Conservation (phyloP, 805 yeast genomes). For the Wickerhamomyces strasburgensis region DNA sequence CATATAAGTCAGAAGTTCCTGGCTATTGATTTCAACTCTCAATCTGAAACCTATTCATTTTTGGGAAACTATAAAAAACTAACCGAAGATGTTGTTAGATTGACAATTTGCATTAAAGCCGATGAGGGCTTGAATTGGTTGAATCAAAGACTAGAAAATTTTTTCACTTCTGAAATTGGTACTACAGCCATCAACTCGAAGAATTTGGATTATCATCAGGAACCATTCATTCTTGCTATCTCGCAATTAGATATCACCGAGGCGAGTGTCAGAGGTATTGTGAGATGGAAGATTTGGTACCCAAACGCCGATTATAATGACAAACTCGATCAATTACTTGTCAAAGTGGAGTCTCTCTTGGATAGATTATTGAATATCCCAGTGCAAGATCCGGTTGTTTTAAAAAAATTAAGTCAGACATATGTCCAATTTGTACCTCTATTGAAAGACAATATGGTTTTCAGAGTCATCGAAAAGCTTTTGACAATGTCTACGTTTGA, state of each 20-base stretch:
- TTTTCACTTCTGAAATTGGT: conserved; percentile 70
- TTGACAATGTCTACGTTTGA: conserved; percentile 80
- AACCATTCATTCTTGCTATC: conserved; percentile 70
- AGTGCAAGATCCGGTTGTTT: conserved; percentile 71
- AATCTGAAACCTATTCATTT: conserved; percentile 73
- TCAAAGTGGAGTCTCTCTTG: conserved; percentile 63
- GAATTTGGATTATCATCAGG: conserved; percentile 50
- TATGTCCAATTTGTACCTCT: conserved; percentile 92
- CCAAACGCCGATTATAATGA: conserved; percentile 47
- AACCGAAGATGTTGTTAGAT: conserved; percentile 85
- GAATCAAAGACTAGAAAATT: conserved; percentile 62
- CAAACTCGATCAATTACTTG: conserved; percentile 45
- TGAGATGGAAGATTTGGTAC: conserved; percentile 95
- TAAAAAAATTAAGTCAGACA: conserved; percentile 84
- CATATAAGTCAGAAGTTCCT: conserved; percentile 60
- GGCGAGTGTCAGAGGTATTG: conserved; percentile 84
- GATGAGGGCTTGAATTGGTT: conserved; percentile 80
- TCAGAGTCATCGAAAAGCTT: conserved; percentile 79
- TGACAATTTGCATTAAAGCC: conserved; percentile 81
- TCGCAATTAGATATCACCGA: conserved; percentile 85
- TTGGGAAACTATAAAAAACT: conserved; percentile 75
- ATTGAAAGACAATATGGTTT: conserved; percentile 76
- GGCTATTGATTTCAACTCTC: conserved; percentile 84
- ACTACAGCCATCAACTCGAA: conserved; percentile 51
- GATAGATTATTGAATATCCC: conserved; percentile 71